These are phyloP conservation scores for Xylaria sp. DNA, from an alignment of 2,329 filamentous ascomycete species.

Conservation along the genomic window DNA sequence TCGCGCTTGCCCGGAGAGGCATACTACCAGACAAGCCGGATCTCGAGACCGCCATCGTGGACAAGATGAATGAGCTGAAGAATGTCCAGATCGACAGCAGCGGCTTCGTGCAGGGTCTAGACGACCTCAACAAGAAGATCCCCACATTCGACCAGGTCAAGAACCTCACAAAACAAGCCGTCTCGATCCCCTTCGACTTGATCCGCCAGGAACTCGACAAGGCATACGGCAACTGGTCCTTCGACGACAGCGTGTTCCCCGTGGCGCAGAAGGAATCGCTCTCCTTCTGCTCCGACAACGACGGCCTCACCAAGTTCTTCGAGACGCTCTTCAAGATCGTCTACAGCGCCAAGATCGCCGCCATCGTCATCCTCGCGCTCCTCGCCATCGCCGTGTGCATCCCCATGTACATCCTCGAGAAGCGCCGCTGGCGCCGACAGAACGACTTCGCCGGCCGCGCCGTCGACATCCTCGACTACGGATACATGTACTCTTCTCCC, in stretches of 20 bases:
- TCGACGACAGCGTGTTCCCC: conserved; percentile 82
- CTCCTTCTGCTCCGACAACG: conserved; percentile 88
- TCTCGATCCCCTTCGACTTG: conserved; percentile 83
- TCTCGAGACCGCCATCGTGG: conserved; percentile 69
- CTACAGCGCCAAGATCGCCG: conserved; percentile 76
- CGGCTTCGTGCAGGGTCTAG: conserved; percentile 74
- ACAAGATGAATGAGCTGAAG: conserved; percentile 62
- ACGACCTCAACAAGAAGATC: conserved; percentile 79
- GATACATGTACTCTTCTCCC: conserved; percentile 88
- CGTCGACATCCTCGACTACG: conserved; percentile 85
- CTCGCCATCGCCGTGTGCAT: conserved; percentile 78
- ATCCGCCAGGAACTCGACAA: conserved; percentile 79
- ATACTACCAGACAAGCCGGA: conserved; percentile 48
- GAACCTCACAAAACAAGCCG: conserved; percentile 79
- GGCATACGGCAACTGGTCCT: conserved; percentile 77
- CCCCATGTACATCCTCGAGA: conserved; percentile 84
- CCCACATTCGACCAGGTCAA: conserved; percentile 86
- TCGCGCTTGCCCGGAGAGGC: conserved; percentile 16
- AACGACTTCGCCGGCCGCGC: conserved; percentile 74
- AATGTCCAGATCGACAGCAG: conserved; percentile 74
- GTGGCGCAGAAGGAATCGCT: conserved; percentile 84
- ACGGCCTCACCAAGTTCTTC: conserved; percentile 87
- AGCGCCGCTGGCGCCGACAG: conserved; percentile 79
- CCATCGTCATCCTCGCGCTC: conserved; percentile 78
- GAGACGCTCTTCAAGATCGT: conserved; percentile 73